These are phyloP conservation scores for Cercis canadensis DNA, from an alignment of 306 rosid species.

Conservation along the genomic window DNA sequence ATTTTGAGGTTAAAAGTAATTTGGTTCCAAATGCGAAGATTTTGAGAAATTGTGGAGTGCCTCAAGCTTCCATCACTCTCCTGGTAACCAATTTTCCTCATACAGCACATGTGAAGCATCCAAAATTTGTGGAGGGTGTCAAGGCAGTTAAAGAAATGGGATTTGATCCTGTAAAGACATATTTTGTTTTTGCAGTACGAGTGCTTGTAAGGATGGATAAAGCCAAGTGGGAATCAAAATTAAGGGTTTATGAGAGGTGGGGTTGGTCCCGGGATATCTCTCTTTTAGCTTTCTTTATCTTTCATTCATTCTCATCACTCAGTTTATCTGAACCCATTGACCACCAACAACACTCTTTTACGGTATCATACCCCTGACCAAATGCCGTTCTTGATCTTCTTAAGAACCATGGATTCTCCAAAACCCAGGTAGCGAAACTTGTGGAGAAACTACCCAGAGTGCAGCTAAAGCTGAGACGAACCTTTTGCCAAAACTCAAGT, in stretches of 20 bases:
- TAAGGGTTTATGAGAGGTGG: conserved; percentile 27
- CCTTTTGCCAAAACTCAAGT: conserved; percentile 41
- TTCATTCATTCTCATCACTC: too few species aligned
- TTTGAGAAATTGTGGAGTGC: conserved; percentile 38
- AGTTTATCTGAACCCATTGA: too few species aligned
- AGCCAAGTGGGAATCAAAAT: conserved; percentile 16
- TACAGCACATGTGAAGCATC: not conserved
- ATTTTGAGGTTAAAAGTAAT: not conserved
- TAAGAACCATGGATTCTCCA: conserved; percentile 22
- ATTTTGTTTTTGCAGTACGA: conserved; percentile 21
- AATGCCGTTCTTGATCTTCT: conserved; percentile 26
- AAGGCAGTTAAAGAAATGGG: conserved; percentile 34
- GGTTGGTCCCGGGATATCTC: conserved; percentile 38
- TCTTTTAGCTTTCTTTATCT: conserved; percentile 38
- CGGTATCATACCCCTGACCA: not conserved
- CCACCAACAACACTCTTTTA: too few species aligned
- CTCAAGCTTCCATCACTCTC: not conserved
- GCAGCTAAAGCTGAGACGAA: conserved; percentile 31
- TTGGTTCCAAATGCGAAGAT: conserved; percentile 20
- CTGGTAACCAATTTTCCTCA: not conserved
- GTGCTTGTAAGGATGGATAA: not conserved
- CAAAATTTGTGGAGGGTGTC: not conserved
- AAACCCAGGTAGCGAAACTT: conserved; percentile 34
- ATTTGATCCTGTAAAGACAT: not conserved
- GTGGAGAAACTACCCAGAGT: conserved; percentile 9